phyloP scores from a whole-genome alignment of 345 rosid species.

The Sonneratia alba region DNA sequence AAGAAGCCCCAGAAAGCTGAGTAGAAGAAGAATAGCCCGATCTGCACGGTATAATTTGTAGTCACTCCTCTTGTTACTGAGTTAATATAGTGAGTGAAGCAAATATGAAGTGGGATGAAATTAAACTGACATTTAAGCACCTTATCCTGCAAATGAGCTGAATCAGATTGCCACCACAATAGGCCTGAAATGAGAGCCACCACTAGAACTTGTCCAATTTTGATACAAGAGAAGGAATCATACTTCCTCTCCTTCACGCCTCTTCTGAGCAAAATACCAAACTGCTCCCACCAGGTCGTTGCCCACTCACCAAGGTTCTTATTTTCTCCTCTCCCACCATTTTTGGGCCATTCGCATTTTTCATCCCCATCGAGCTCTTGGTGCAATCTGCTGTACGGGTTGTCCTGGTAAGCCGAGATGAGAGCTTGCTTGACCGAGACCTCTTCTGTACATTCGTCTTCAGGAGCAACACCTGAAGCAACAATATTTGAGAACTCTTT shows the following conservation, averaged over 20 bases:
- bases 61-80: background rate
- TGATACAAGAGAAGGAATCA: slow-evolving; percentile 28
- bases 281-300: slow-evolving; percentile 57
- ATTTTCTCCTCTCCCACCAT: slow-evolving; percentile 2
- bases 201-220: slow-evolving; percentile 25
- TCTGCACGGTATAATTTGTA: slow-evolving; percentile 26
- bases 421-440: slow-evolving; percentile 25
- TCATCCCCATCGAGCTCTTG: slow-evolving; percentile 12
- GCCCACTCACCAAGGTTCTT: slow-evolving; percentile 22
- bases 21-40: slow-evolving; percentile 62
- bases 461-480: slow-evolving; percentile 19
- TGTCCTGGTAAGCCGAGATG: slow-evolving; percentile 26
- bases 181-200: slow-evolving; percentile 29
- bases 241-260: slow-evolving; percentile 45
- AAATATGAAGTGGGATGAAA: no score
- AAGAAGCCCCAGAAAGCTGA: slow-evolving; percentile 58
- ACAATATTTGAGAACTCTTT: no score
- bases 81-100: no score
- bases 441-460: slow-evolving; percentile 15
- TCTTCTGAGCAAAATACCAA: slow-evolving; percentile 27
- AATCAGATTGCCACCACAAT: slow-evolving; percentile 42
- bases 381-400: slow-evolving; percentile 20
- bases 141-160: slow-evolving; percentile 55
- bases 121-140: slow-evolving; percentile 14
- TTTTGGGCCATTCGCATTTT: background rate